Evolutionary conservation across 805 yeast species (phyloP).

Genomic region (Candida manassasensis): DNA sequence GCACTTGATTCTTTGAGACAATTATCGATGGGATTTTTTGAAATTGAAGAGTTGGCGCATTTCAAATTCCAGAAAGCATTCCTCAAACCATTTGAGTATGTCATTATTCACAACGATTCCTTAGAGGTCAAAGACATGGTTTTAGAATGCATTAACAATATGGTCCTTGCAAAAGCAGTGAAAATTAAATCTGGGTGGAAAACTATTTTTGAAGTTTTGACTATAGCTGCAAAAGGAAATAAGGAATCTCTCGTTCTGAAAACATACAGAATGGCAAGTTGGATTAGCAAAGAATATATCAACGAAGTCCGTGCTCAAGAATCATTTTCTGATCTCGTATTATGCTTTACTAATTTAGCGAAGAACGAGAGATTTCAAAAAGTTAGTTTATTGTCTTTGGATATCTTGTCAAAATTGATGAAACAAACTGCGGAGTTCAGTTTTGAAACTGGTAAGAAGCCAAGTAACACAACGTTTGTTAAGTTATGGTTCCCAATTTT

Average conservation of each 20-base stretch:
- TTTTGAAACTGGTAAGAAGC: conserved; percentile 16
- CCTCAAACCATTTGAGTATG: conserved; percentile 81
- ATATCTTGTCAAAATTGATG: conserved; percentile 60
- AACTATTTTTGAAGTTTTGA: conserved; percentile 75
- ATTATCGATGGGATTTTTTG: conserved; percentile 85
- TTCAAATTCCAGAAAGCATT: conserved; percentile 95
- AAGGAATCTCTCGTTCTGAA: conserved; percentile 57
- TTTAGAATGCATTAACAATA: conserved; percentile 80
- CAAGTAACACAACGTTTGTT: conserved; percentile 34
- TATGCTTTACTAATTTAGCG: conserved; percentile 73
- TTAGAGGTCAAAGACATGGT: conserved; percentile 81
- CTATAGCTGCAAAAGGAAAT: conserved; percentile 62
- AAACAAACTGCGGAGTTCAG: conserved; percentile 50
- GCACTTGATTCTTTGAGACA: conserved; percentile 94
- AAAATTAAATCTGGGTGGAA: conserved; percentile 92
- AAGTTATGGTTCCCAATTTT: conserved; percentile 85
- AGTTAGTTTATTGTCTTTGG: conserved; percentile 74
- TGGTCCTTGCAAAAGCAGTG: conserved; percentile 70
- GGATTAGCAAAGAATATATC: conserved; percentile 58
- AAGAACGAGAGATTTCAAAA: conserved; percentile 82
- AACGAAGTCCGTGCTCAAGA: conserved; percentile 66
- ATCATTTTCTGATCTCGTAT: conserved; percentile 59
- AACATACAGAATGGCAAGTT: conserved; percentile 58
- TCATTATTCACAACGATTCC: conserved; percentile 62
- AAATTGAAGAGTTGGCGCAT: conserved; percentile 89